These are phyloP conservation scores for Medicago ruthenica DNA, from an alignment of 306 rosid genomes.

Conservation along the genomic window DNA sequence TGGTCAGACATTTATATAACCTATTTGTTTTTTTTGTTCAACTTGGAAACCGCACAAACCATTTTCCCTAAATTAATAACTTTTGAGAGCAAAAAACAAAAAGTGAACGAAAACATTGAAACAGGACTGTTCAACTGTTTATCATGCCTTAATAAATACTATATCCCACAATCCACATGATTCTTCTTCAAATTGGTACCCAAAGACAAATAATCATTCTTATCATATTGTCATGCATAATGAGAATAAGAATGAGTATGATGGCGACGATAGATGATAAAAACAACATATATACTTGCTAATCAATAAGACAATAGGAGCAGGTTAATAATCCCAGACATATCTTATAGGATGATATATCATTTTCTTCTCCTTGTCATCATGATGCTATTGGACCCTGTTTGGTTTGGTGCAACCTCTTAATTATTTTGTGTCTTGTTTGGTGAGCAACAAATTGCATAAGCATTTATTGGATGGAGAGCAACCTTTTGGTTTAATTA, in stretches of 20 bases:
- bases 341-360: slow-evolving; percentile 47
- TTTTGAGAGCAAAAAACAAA: background rate
- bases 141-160: slow-evolving; percentile 36
- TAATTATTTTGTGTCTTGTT: slow-evolving; percentile 39
- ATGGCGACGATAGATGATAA: slow-evolving; percentile 40
- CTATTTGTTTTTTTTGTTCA: background rate
- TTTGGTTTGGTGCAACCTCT: slow-evolving; percentile 44
- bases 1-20: background rate
- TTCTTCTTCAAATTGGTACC: slow-evolving; percentile 44
- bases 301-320: slow-evolving; percentile 55
- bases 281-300: slow-evolving; percentile 39
- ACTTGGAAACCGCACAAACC: slow-evolving; percentile 48
- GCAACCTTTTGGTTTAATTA: background rate
- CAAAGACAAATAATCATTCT: slow-evolving; percentile 48
- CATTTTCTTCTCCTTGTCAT: slow-evolving; percentile 40
- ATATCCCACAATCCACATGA: slow-evolving; percentile 41
- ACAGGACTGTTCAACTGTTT: slow-evolving; percentile 36
- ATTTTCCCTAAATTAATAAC: slow-evolving; percentile 32
- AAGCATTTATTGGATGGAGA: slow-evolving; percentile 9
- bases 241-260: slow-evolving; percentile 45
- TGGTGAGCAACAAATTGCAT: background rate
- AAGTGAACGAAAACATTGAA: slow-evolving; percentile 17
- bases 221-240: slow-evolving; percentile 42
- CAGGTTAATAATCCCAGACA: slow-evolving; percentile 51
- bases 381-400: slow-evolving; percentile 33